These are phyloP conservation scores for Neofusicoccum kwambonambiense DNA, from an alignment of 2,329 filamentous ascomycete species.

Conservation along the genomic window DNA sequence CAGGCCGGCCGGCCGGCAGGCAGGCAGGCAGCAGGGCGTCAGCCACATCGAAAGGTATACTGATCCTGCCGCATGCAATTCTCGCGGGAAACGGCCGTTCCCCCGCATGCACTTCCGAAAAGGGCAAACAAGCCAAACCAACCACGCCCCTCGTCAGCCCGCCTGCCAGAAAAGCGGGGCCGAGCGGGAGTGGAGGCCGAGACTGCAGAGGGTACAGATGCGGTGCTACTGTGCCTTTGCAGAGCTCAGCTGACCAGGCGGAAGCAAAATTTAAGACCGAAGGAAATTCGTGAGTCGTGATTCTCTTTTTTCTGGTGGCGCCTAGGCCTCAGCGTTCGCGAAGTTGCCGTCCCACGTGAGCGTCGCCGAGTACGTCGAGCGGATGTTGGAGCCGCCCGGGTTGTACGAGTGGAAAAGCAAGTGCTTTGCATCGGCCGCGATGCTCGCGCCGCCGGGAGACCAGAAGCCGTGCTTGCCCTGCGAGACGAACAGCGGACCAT, in stretches of 20 bases:
- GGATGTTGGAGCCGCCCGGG: constrained; percentile 1
- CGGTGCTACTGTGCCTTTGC: background rate
- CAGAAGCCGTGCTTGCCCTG: constrained; percentile 12
- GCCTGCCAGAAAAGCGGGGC: background rate
- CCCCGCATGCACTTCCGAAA: background rate
- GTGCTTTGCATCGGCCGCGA: constrained; percentile 8
- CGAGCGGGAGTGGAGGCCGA: background rate
- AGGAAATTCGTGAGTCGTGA: constrained; percentile 4
- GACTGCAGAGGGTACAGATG: background rate
- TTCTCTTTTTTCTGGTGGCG: background rate
- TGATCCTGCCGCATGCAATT: background rate
- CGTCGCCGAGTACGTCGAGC: constrained; percentile 7
- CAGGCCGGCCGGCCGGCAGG: background rate
- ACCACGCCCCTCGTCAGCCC: background rate
- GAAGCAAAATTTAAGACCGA: background rate
- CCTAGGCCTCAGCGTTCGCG: background rate
- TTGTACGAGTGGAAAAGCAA: constrained; percentile 17
- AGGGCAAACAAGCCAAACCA: constrained; percentile 1
- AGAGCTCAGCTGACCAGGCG: background rate
- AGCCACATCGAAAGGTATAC: no score
- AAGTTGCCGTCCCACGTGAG: constrained; percentile 5
- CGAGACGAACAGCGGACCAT: constrained; percentile 14
- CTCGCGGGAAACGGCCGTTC: background rate
- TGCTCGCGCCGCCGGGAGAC: constrained; percentile 18
- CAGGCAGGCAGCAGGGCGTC: background rate